Base-by-base conservation (phyloP, 2,329 filamentous ascomycete genomes). In the Ophiostoma australiae region DNA sequence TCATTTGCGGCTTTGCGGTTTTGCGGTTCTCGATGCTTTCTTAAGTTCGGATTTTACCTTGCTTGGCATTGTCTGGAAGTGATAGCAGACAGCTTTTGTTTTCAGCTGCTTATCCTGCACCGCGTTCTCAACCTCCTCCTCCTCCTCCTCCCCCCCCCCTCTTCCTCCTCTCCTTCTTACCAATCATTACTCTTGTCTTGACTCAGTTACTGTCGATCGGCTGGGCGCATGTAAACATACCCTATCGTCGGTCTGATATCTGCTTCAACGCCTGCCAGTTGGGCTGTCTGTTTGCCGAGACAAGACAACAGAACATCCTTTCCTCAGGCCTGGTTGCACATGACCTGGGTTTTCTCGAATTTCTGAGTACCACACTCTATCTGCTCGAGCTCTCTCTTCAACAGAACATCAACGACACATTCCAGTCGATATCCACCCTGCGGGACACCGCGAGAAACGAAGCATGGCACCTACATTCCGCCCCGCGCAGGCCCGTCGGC, bases 401-500 rank as follows among this genome's bases (percentile, higher is more conserved):
- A 10, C 44, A 20, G 6, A 17, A n/a, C 44, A 4, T 48, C 17
- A 48, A 48, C 44, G 6, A 20, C 17, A n/a, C 44, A 48, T 48
- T 48, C 44, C 41, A 44, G 6, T 48, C 6, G 6, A 27, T 5
- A 15, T 10, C 55, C 58, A 58, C 13, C 17, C 35, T 27, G 63
- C 35, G 33, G 10, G 8, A 23, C 17, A 5, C 41, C 35, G 35
- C 63, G 35, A 66, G 20, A 5, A 41, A 11, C 23, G 35, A 63
- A 3, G 17, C 61, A 66, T 66, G 63, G 63, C 63, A 23, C 37
- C 70, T n/a, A 39, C 70, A 71, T 71, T 71, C 52, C 68, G 63
- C 63, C 63, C 63, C n/a, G 63, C 63, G 63, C 63, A 15, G 13
- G 63, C 63, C 33, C 17, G n/a, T 8, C 65, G 65, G 37, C 35